Conservation (phyloP, 768 basidiomycete species). For the Dioszegia crocea region DNA sequence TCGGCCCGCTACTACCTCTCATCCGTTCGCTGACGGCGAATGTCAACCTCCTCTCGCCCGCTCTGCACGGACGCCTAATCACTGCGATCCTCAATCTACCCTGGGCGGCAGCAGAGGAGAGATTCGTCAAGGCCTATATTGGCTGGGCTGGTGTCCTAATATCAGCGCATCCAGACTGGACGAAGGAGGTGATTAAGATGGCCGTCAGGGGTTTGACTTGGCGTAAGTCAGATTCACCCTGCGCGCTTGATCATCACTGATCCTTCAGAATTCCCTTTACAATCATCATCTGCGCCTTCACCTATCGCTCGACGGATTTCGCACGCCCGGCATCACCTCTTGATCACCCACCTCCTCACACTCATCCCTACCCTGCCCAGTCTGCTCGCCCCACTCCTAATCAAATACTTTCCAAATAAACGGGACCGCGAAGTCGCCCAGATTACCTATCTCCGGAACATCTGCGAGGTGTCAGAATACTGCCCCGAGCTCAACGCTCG, state of each 20-base stretch:
- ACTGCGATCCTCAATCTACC: constrained; percentile 81
- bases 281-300: constrained; percentile 15
- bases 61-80: constrained; percentile 71
- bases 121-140: constrained; percentile 80
- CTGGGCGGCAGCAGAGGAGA: constrained; percentile 78
- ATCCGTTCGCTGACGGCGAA: constrained; percentile 83
- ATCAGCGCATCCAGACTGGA: constrained; percentile 85
- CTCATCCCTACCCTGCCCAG: constrained; percentile 88
- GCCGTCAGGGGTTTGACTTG: constrained; percentile 81
- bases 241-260: not conserved
- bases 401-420: constrained; percentile 87
- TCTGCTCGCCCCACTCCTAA: constrained; percentile 76
- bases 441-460: constrained; percentile 83
- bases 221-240: constrained; percentile 55
- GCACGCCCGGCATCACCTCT: constrained; percentile 78
- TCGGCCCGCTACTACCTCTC: constrained; percentile 51
- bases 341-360: constrained; percentile 78
- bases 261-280: not conserved
- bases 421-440: constrained; percentile 74
- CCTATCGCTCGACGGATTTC: constrained; percentile 73
- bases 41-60: constrained; percentile 76
- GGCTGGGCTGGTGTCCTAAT: constrained; percentile 86
- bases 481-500: constrained; percentile 79
- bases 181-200: constrained; percentile 74
- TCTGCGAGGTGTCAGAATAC: constrained; percentile 74